Evolutionary conservation across 306 rosid genomes (phyloP).

Genomic region (Acacia acuminata): DNA sequence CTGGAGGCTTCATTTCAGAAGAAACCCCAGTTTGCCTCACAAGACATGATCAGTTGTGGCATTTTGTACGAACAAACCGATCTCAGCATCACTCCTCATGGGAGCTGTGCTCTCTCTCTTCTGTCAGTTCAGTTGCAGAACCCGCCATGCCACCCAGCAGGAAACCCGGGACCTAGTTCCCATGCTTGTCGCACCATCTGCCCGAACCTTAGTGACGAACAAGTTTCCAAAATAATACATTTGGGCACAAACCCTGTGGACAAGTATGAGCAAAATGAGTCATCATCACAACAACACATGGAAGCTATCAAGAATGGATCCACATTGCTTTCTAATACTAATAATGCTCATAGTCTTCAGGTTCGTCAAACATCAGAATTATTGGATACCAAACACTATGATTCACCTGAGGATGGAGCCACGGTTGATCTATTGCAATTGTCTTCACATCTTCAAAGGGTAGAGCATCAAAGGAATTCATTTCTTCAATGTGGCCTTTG

Average conservation of each 20-base stretch:
- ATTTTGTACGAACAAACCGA: constrained; percentile 45
- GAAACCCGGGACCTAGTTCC: constrained; percentile 37
- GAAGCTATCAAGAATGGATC: constrained; percentile 44
- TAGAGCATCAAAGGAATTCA: constrained; percentile 64
- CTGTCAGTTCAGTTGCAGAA: constrained; percentile 37
- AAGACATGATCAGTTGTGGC: constrained; percentile 52
- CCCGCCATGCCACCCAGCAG: constrained; percentile 33
- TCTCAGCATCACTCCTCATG: constrained; percentile 35
- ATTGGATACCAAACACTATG: constrained; percentile 30
- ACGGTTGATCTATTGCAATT: constrained; percentile 67
- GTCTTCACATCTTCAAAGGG: constrained; percentile 80
- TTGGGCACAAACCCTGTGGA: constrained; percentile 34
- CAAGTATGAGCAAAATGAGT: constrained; percentile 34
- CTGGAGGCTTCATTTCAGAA: constrained; percentile 46
- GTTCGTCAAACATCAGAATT: constrained; percentile 25
- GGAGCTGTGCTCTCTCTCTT: constrained; percentile 85
- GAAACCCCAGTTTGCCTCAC: constrained; percentile 51
- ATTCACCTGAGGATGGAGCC: constrained; percentile 45
- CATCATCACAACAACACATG: constrained; percentile 29
- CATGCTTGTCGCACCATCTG: constrained; percentile 27
- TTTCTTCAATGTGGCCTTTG: constrained; percentile 51
- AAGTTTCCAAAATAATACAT: constrained; percentile 35
- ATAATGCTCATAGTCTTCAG: constrained; percentile 31
- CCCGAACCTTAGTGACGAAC: constrained; percentile 21
- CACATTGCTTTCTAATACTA: constrained; percentile 29